Conservation (phyloP, 2,329 filamentous ascomycete genomes). For the Fusarium phyllophilum region DNA sequence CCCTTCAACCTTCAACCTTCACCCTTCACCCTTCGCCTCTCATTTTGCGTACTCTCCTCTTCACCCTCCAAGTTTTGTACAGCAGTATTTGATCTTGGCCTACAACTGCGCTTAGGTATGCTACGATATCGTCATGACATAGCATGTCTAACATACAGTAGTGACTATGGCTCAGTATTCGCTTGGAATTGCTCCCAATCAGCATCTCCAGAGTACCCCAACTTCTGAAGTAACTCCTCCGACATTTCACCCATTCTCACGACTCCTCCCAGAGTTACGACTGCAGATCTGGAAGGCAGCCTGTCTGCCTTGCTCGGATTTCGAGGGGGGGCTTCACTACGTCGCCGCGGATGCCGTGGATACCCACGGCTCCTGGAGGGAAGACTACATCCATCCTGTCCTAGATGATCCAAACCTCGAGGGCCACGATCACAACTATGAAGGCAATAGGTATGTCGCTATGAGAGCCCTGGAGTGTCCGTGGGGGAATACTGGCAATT, state of each 20-base stretch:
- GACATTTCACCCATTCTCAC: not conserved
- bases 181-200: not conserved
- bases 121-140: not conserved
- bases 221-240: not conserved
- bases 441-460: not conserved
- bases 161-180: not conserved
- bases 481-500: fast-evolving
- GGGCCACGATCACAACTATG: not conserved
- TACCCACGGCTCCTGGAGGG: not conserved
- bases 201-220: not conserved
- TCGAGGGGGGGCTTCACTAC: not conserved
- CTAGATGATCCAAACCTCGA: not conserved
- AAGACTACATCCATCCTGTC: not conserved
- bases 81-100: not conserved
- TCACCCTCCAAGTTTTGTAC: not conserved
- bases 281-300: not conserved
- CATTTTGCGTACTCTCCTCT: not conserved
- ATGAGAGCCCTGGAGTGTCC: not conserved
- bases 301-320: not conserved
- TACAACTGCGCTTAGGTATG: not conserved
- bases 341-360: not conserved
- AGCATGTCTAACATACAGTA: not conserved
- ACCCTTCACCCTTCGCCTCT: not conserved
- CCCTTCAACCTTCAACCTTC: not conserved
- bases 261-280: not conserved